phyloP scores from a whole-genome alignment of 1,284 basidiomycete genomes.

The Vanrija pseudolonga region DNA sequence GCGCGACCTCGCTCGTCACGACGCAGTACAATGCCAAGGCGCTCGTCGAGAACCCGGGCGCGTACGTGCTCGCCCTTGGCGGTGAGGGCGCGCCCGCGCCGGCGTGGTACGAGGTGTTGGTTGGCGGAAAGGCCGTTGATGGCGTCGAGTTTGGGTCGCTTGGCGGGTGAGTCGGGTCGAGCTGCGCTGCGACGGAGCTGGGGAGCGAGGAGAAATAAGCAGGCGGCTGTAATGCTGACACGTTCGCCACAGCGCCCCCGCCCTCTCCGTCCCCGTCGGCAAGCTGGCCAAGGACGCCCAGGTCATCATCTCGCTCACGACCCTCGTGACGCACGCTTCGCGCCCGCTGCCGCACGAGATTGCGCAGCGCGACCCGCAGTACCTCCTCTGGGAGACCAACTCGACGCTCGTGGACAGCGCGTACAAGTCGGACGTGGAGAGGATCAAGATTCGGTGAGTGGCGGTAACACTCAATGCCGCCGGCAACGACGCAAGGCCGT shows the following conservation, averaged over 20 bases:
- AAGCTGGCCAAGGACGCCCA: slow-evolving; percentile 55
- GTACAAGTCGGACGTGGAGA: slow-evolving; percentile 73
- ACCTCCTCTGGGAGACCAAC: slow-evolving; percentile 70
- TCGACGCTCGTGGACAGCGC: slow-evolving; percentile 67
- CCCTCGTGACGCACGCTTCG: slow-evolving; percentile 69
- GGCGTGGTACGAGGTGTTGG: slow-evolving; percentile 69
- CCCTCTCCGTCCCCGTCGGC: slow-evolving; percentile 33
- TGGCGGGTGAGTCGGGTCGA: slow-evolving; percentile 23
- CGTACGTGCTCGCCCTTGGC: slow-evolving; percentile 68
- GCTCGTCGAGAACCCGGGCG: slow-evolving; percentile 58
- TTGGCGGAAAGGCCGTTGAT: slow-evolving; percentile 60
- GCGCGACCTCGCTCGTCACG: slow-evolving; percentile 74
- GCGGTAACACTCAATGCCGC: neutral
- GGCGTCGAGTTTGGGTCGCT: slow-evolving; percentile 25
- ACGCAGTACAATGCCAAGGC: slow-evolving; percentile 82
- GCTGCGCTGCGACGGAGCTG: no score
- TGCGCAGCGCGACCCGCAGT: slow-evolving; percentile 73
- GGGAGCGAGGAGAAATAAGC: neutral
- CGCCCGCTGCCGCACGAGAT: slow-evolving; percentile 70
- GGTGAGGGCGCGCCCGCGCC: slow-evolving; percentile 63
- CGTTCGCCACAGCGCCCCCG: slow-evolving; percentile 26
- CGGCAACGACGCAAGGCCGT: neutral
- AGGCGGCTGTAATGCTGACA: neutral
- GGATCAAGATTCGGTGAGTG: slow-evolving; percentile 75
- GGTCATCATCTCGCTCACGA: slow-evolving; percentile 69